Evolutionary conservation across 2,329 filamentous ascomycete genomes (phyloP), one percentile per base, ranked within the genome.

Genomic region (Massarina eburnea): DNA sequence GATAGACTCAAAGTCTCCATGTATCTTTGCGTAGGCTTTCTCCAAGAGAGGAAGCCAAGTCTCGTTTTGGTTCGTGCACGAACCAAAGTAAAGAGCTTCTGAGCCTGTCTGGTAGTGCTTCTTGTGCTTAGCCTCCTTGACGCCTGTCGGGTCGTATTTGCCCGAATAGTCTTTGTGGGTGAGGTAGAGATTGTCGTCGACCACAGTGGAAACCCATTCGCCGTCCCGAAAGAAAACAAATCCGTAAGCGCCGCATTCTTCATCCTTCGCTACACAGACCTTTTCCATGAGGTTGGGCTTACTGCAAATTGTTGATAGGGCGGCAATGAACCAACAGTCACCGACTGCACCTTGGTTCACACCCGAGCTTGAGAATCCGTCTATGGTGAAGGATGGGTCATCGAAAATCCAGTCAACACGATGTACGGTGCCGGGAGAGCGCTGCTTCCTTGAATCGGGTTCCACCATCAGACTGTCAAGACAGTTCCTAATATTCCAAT

Each of bases 111-210:
- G 86, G 59, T 87, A 81, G 1, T 80, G 83, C 57, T 81, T 82
- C 30, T 81, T 82, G 55, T 89, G 90, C 42, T 58, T 64, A 14
- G 2, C 83, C 80, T 56, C 88, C 81, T 52, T 84, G 80, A 36
- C 49, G 14, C 62, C 67, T 29, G 55, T 66, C 14, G 52, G 89
- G 82, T 64, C 89, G 81, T 66, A 90, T 79, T 56, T 88, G 77
- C 36, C 89, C 72, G 49, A 86, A 77, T 36, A 86, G 63, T 88
- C 86, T 1, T 85, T 83, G 0, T 85, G 85, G 30, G 81, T 84
- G 19, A 95, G 80, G 65, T 88, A 95, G 0, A 96, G 78, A 68
- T 95, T 94, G 68, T 96, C 91, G 61, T 96, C 91, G 42, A 96
- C 82, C 40, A 96, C 91, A 37, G 88, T 91, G 64, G 89, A 90